Base-by-base conservation (phyloP, 148 eudicot species). In the Tetragonia tetragonoides region DNA sequence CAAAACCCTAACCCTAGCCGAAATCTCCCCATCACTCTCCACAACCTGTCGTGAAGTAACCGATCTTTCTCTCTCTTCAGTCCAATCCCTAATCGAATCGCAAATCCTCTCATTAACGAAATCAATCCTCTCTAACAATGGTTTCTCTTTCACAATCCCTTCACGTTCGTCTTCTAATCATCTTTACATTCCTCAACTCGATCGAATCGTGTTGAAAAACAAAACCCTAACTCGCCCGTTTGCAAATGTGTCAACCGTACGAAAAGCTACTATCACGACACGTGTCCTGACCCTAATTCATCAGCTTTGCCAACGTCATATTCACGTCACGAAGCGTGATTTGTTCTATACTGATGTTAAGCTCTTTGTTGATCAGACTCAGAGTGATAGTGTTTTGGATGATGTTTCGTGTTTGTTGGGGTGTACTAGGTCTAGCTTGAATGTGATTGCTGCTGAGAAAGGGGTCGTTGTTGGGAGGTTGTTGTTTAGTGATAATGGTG, bases 321-420 rank as follows among this genome's bases (percentile, higher is more conserved):
- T 95, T 39, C 99, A 95, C 53, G 99, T 95, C 23, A 95, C 99
- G 2, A 95, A 95, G 86, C 91, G 99, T 67, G 99, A 95, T 28
- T 81, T 95, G 23, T 95, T 95, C 62, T 95, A 95, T 74, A 95
- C 99, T 3, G 99, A 95, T 57, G 99, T 95, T 3, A 95, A 95
- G 85, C 89, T 95, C 3, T 95, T 95, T 54, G 90, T 85, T 81
- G 99, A 95, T 68, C 99, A 95, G 49, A 47, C 88, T 0, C 99
- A 93, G 37, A 93, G 98, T 3, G 99, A 95, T 11, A 82, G 90
- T 2, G 96, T 95, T 15, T 78, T 95, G 53, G 99, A 95, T 40
- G 99, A 95, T 34, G 99, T 95, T 0, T 88, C 93, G 1, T 93
- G 98, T 68, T 77, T 95, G 3, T 57, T 95, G 0, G 99, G 99